Evolutionary conservation across 108 stramenopile genomes (phyloP).

Genomic region (Pseudonitzschia pungens): DNA sequence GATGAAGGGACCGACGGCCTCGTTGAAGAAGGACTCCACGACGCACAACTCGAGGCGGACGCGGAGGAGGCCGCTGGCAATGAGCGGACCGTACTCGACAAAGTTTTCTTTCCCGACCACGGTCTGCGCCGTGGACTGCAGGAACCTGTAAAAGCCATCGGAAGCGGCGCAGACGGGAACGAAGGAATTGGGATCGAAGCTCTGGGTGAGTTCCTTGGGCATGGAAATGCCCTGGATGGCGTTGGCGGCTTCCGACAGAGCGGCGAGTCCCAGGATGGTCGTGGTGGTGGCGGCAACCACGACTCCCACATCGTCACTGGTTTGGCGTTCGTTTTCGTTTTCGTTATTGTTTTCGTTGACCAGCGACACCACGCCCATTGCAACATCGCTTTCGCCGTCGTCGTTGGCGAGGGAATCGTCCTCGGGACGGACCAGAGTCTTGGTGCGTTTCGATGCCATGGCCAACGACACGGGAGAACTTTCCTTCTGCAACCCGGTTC

Average conservation of each 20-base stretch:
- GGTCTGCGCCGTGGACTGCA: constrained; percentile 68
- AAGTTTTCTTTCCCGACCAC: constrained; percentile 85
- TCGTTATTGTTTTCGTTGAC: not conserved
- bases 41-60: constrained; percentile 91
- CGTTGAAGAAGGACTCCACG: constrained; percentile 90
- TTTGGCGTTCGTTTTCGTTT: too few species aligned
- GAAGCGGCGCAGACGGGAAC: constrained; percentile 84
- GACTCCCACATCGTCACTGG: not conserved
- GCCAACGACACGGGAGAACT: not conserved
- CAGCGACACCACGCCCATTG: not conserved
- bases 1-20: constrained; percentile 92
- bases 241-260: constrained; percentile 8
- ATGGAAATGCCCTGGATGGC: constrained; percentile 21
- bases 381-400: not conserved
- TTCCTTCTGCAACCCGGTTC: not conserved
- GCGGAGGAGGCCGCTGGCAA: constrained; percentile 87
- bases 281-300: constrained; percentile 2
- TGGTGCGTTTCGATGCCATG: constrained; percentile 13
- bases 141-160: constrained; percentile 81
- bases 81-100: constrained; percentile 87
- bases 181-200: constrained; percentile 77
- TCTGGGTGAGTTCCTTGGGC: constrained; percentile 40
- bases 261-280: constrained; percentile 2
- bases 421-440: constrained; percentile 5
- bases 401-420: not conserved